Conservation (phyloP, 305 asterid species). For the Andrographis paniculata region DNA sequence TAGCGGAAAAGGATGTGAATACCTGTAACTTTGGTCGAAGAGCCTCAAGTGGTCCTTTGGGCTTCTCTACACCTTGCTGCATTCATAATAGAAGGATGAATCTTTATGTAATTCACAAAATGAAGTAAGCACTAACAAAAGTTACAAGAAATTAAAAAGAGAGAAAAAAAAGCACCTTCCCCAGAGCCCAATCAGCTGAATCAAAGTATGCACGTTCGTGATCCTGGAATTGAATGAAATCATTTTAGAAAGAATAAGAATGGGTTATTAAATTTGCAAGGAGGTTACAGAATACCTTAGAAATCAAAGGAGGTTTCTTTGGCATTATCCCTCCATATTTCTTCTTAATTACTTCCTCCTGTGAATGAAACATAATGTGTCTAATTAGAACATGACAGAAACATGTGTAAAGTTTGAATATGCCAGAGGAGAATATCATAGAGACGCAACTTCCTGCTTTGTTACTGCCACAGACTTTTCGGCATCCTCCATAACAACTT, state of each 20-base stretch:
- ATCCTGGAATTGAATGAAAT: constrained; percentile 43
- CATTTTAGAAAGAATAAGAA: neutral
- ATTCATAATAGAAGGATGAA: neutral
- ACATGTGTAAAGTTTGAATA: neutral
- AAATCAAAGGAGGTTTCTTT: constrained; percentile 85
- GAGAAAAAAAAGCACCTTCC: constrained; percentile 48
- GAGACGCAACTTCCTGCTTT: constrained; percentile 47
- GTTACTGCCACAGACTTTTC: constrained; percentile 48
- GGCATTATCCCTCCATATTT: constrained; percentile 87
- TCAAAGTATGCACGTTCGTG: constrained; percentile 97
- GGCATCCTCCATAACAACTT: constrained; percentile 45
- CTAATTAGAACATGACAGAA: neutral
- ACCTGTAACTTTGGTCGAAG: constrained; percentile 99
- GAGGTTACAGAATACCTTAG: constrained; percentile 43
- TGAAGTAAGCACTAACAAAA: neutral
- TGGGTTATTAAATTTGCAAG: neutral
- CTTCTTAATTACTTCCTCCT: constrained; percentile 78
- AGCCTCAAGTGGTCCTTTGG: constrained; percentile 96
- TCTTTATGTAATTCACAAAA: neutral
- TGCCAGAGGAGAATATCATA: neutral
- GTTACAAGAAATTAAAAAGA: neutral
- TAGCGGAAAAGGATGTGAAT: neutral
- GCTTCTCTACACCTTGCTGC: constrained; percentile 91
- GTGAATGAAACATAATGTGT: constrained; percentile 5
- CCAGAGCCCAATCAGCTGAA: constrained; percentile 99